Evolutionary conservation across 331 rosid genomes (phyloP).

Genomic region (Spiraea crenata): DNA sequence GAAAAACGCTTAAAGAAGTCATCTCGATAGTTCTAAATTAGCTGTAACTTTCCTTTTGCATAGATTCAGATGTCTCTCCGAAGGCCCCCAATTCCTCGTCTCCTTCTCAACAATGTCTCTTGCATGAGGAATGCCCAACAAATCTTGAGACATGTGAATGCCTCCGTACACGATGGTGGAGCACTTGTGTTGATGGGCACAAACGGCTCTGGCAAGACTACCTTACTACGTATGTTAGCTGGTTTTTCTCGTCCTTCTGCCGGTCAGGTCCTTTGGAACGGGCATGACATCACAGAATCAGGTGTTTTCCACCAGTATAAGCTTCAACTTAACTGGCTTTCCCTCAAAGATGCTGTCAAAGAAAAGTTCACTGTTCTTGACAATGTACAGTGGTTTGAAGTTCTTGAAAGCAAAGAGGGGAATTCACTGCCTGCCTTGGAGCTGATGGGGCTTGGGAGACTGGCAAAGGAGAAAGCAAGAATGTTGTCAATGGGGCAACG

Average conservation of each 20-base stretch:
- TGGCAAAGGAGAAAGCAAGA: conserved; percentile 72
- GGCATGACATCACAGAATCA: conserved; percentile 62
- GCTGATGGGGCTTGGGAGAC: conserved; percentile 75
- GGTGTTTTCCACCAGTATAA: conserved; percentile 73
- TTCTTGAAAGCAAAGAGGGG: conserved; percentile 72
- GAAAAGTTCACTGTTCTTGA: conserved; percentile 49
- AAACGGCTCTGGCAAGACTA: conserved; percentile 81
- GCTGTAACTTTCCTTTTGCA: neutral
- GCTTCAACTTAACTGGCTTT: conserved; percentile 83
- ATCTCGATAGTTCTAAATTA: neutral
- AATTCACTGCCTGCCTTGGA: conserved; percentile 65
- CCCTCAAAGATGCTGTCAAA: conserved; percentile 63
- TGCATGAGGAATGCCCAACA: conserved; percentile 92
- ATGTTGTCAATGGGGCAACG: conserved; percentile 88
- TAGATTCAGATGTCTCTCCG: conserved; percentile 40
- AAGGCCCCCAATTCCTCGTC: conserved; percentile 59
- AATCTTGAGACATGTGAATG: conserved; percentile 63
- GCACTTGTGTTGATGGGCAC: conserved; percentile 73
- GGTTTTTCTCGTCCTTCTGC: conserved; percentile 83
- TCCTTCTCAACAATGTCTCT: conserved; percentile 66
- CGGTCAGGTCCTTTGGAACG: conserved; percentile 83
- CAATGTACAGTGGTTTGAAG: conserved; percentile 71
- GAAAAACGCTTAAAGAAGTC: too few relatives aligned
- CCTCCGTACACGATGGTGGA: conserved; percentile 67
- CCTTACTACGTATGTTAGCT: conserved; percentile 78